Percentiles rank a stretch among this genome's conserved stretches.
These are phyloP conservation scores for Lactifluus echinatus DNA, from an alignment of 768 basidiomycete genomes.

Conservation along the genomic window DNA sequence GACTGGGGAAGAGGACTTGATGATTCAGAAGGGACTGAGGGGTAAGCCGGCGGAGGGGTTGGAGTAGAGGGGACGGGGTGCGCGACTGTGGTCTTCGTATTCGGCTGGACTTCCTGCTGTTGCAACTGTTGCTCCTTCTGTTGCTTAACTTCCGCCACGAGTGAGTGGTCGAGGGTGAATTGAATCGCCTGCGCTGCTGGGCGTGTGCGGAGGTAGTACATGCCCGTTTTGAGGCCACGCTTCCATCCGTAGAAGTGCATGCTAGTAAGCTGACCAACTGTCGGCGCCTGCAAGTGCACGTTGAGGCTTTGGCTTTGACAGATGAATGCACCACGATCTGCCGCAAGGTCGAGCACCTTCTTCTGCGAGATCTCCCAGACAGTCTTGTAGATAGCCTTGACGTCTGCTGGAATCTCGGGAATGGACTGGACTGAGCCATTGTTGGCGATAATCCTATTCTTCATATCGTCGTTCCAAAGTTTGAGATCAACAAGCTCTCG, in stretches of 20 bases:
- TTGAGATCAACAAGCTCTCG: conserved; percentile 92
- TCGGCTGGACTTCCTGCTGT: not conserved
- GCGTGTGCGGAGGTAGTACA: conserved; percentile 94
- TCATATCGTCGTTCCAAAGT: conserved; percentile 98
- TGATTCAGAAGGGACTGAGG: conserved; percentile 2
- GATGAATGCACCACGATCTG: conserved; percentile 98
- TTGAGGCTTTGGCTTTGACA: conserved; percentile 95
- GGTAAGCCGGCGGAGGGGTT: not conserved
- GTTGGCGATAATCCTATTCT: conserved; percentile 98
- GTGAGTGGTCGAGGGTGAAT: conserved; percentile 86
- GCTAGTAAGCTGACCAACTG: conserved; percentile 83
- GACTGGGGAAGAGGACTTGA: not conserved
- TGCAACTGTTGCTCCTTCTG: conserved; percentile 27
- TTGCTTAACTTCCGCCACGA: conserved; percentile 57
- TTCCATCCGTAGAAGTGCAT: conserved; percentile 99
- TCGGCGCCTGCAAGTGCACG: conserved; percentile 84
- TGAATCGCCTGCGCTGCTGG: conserved; percentile 95
- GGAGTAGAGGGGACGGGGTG: not conserved
- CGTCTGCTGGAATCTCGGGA: conserved; percentile 76
- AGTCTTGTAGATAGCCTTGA: conserved; percentile 99
- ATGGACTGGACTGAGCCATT: conserved; percentile 86
- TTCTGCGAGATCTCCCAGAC: conserved; percentile 99
- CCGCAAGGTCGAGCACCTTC: conserved; percentile 94
- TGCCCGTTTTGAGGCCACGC: conserved; percentile 97
- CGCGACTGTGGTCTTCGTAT: not conserved